A percentile compares a stretch with the other conserved stretches of the same genome.
Evolutionary conservation across 768 basidiomycete genomes (phyloP).

Genomic region (Cubamyces lactineus): DNA sequence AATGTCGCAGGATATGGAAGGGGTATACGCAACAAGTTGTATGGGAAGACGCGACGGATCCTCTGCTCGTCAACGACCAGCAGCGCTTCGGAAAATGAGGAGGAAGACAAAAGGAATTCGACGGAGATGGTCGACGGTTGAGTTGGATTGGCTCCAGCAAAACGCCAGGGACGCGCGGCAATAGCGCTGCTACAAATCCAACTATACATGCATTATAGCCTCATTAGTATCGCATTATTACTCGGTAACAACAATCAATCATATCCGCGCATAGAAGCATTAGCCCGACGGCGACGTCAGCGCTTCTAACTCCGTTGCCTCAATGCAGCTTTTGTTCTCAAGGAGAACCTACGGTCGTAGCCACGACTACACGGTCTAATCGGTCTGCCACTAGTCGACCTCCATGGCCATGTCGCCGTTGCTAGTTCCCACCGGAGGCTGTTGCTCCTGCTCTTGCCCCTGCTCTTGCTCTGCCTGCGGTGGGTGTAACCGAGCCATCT

Average conservation of each 20-base stretch:
- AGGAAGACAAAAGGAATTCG: constrained; percentile 19
- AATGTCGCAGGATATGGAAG: constrained; percentile 43
- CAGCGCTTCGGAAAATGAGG: constrained; percentile 21
- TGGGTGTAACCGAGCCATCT: constrained; percentile 18
- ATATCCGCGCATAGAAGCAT: background rate
- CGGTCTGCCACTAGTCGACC: constrained; percentile 11
- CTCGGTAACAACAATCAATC: constrained; percentile 12
- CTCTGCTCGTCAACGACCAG: constrained; percentile 34
- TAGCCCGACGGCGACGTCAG: background rate
- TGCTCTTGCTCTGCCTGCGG: background rate
- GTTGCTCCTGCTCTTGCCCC: background rate
- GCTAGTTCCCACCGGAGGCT: background rate
- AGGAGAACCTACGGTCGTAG: background rate
- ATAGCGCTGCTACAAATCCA: constrained; percentile 1
- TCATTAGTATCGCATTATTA: background rate
- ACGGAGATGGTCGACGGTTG: constrained; percentile 7
- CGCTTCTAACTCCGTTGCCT: background rate
- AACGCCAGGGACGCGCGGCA: constrained; percentile 1
- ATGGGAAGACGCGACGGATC: constrained; percentile 55
- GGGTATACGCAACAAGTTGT: constrained; percentile 49
- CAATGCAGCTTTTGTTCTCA: constrained; percentile 4
- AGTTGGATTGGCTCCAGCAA: constrained; percentile 16
- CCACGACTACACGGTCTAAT: background rate
- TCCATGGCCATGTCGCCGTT: constrained; percentile 8
- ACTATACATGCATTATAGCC: constrained; percentile 5